Percentiles rank a stretch among this genome's conserved stretches.
Evolutionary conservation across 1,284 basidiomycete species (phyloP).

Genomic region (Cryptococcus amylolentus): DNA sequence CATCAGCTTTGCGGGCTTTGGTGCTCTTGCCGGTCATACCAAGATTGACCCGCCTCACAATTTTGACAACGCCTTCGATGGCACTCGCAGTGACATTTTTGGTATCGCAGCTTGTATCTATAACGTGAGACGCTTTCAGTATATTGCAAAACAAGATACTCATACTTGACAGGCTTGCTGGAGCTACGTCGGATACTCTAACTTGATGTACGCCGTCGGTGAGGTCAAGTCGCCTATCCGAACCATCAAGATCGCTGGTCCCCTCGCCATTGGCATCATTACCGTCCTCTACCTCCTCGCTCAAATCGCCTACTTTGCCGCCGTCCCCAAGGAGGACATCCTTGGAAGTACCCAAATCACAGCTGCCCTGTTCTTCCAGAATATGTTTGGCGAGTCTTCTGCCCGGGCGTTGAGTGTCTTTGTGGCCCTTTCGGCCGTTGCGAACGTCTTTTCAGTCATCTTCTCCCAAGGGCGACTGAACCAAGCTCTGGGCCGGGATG

Average conservation of each 20-base stretch:
- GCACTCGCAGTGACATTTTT: constrained; percentile 32
- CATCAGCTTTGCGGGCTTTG: constrained; percentile 53
- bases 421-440: constrained; percentile 41
- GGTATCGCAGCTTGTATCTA: too few relatives aligned
- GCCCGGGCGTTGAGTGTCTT: constrained; percentile 36
- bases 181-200: constrained; percentile 49
- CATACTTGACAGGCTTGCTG: too few relatives aligned
- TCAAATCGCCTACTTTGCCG: constrained; percentile 49
- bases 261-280: constrained; percentile 29
- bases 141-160: too few relatives aligned
- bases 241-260: constrained; percentile 33
- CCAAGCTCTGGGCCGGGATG: constrained; percentile 26
- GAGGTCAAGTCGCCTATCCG: constrained; percentile 49
- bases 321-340: constrained; percentile 45
- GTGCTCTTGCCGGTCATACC: constrained; percentile 55
- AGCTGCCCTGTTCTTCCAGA: constrained; percentile 44
- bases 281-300: constrained; percentile 34
- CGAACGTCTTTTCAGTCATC: constrained; percentile 15
- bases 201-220: constrained; percentile 53
- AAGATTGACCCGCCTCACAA: constrained; percentile 55
- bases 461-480: neutral
- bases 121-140: too few relatives aligned
- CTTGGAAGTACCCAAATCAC: constrained; percentile 34
- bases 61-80: constrained; percentile 55
- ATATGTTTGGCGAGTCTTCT: constrained; percentile 46